Evolutionary conservation across 805 yeast genomes (phyloP), one percentile per base, ranked within the genome.

Genomic region (Candida nonsorbophila): DNA sequence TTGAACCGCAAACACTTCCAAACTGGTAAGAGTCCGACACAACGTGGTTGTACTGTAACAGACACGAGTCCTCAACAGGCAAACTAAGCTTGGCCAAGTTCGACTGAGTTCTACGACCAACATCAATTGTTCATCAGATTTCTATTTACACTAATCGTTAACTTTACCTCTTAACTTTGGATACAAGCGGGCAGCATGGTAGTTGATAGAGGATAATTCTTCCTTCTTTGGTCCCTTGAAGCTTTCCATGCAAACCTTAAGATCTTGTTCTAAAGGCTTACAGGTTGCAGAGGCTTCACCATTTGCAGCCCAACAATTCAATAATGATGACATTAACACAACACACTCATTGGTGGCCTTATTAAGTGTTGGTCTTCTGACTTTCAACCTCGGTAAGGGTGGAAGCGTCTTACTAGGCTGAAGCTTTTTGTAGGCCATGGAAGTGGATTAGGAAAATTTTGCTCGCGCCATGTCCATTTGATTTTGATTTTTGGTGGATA

Each of bases 271-370:
- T 26, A 84, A 57, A 6, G 62, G 65, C 14, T 69, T 63, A 58
- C 97, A 88, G 26, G 62, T 69, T 7, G 69, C 61, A 14, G 80
- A 64, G 36, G 92, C 88, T 55, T 86, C 94, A 27, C 94, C 90
- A 58, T 85, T 84, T 14, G 96, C 84, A 3, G 96, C 94, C 97
- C 97, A 88, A 62, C 97, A 88, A 67, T 83, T 84, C 44, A 88
- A 65, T 53, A 88, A 68, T 27, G 84, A 79, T 1, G 92, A 79
- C 88, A 88, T 84, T 40, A 82, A 61, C 33, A 84, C 86, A 36
- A 77, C 55, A 55, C 96, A 87, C 34, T 84, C 77, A 43, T 80
- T 78, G 26, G 84, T 72, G 33, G 68, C 55, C 41, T 74, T 75
- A 28, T 69, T 67, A 17, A 71, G 61, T 4, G 73, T 63, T 10